Conservation (phyloP, 345 rosid species). For the Eucalyptus paniculata region DNA sequence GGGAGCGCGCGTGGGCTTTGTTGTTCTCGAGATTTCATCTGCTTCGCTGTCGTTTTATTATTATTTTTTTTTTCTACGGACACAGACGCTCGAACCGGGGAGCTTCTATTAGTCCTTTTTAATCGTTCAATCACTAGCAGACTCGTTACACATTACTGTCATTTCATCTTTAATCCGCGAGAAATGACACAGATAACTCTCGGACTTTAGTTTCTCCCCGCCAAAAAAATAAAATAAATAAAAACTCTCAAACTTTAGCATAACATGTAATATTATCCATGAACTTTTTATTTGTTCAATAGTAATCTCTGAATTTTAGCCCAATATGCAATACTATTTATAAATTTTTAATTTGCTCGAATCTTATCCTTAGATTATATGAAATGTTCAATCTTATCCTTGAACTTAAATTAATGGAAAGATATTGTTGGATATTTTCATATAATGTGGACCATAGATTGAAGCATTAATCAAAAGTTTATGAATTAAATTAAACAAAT, state of each 20-base stretch:
- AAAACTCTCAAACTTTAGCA: too few relatives aligned
- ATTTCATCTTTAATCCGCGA: neutral
- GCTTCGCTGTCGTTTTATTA: neutral
- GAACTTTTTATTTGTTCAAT: too few relatives aligned
- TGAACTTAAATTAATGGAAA: neutral
- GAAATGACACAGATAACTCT: too few relatives aligned
- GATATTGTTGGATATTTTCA: neutral
- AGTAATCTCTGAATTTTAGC: accelerated
- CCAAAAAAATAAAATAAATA: too few relatives aligned
- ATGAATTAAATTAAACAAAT: neutral
- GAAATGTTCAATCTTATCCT: neutral
- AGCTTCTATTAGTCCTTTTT: neutral
- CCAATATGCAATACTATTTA: accelerated
- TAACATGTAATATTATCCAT: accelerated
- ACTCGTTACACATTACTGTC: neutral
- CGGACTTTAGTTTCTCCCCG: too few relatives aligned
- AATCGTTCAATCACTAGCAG: neutral
- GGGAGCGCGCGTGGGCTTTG: neutral
- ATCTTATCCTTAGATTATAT: neutral
- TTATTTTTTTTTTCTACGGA: neutral
- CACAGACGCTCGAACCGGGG: neutral
- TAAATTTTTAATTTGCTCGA: too few relatives aligned
- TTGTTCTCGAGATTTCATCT: neutral
- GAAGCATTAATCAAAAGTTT: neutral
- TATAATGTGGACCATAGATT: accelerated